Percentiles rank a stretch among this genome's conserved stretches.
Conservation (phyloP, 768 basidiomycete species). For the Crepidotus variabilis region DNA sequence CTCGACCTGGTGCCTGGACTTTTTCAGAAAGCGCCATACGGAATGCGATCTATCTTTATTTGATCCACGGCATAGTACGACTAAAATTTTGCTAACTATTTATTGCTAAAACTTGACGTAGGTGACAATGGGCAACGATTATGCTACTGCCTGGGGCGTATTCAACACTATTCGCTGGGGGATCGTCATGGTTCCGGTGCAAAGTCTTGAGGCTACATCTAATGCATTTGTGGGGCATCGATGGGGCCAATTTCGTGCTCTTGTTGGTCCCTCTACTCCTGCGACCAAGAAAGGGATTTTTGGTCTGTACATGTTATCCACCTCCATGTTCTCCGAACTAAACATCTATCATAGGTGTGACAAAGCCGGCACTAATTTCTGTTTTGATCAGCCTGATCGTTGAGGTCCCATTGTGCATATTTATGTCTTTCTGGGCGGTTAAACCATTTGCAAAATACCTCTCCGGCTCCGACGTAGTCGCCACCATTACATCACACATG, state of each 20-base stretch:
- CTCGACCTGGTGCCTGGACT: slow-evolving; percentile 17
- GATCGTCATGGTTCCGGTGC: slow-evolving; percentile 20
- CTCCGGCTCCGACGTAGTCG: slow-evolving; percentile 20
- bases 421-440: slow-evolving; percentile 15
- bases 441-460: slow-evolving; percentile 19
- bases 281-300: background rate
- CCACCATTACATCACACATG: slow-evolving; percentile 20
- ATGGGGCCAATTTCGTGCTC: slow-evolving; percentile 13
- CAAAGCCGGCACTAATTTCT: slow-evolving; percentile 13
- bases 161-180: slow-evolving; percentile 25
- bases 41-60: slow-evolving; percentile 21
- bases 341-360: slow-evolving; percentile 6
- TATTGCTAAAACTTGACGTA: no score
- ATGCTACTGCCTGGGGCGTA: slow-evolving; percentile 23
- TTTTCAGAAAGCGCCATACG: slow-evolving; percentile 17
- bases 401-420: slow-evolving; percentile 17
- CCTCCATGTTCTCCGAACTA: background rate
- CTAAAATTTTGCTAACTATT: no score
- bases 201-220: slow-evolving; percentile 17
- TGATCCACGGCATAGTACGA: slow-evolving; percentile 18
- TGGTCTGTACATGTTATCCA: no score
- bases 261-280: background rate
- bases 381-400: slow-evolving; percentile 13
- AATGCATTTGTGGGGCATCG: slow-evolving; percentile 22
- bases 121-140: slow-evolving; percentile 15